These are phyloP conservation scores for Amanita rubescens DNA, from an alignment of 768 basidiomycete species.

Conservation along the genomic window DNA sequence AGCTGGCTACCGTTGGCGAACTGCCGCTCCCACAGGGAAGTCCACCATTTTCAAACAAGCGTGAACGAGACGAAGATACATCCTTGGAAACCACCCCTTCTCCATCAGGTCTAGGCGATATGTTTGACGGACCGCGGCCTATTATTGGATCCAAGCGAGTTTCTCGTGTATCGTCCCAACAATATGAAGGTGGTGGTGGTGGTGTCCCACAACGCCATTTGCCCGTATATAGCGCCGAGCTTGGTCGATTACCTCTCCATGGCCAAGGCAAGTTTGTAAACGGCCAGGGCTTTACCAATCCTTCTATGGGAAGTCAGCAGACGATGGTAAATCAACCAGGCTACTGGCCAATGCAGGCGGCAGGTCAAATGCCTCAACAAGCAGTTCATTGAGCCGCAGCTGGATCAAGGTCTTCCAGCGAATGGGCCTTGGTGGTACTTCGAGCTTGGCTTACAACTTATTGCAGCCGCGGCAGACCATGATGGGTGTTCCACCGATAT, in stretches of 20 bases:
- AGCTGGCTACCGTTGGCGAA: conserved; percentile 65
- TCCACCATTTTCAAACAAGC: conserved; percentile 46
- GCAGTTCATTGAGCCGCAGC: background rate
- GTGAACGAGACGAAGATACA: conserved; percentile 54
- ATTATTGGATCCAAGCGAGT: conserved; percentile 7
- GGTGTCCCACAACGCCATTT: conserved; percentile 19
- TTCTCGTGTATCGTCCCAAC: background rate
- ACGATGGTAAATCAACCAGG: background rate
- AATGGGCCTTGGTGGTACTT: background rate
- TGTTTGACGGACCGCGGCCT: background rate
- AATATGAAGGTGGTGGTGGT: background rate
- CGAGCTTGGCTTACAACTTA: background rate
- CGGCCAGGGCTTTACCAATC: conserved; percentile 5
- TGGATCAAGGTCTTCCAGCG: background rate
- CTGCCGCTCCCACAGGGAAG: conserved; percentile 56
- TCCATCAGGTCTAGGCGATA: conserved; percentile 7
- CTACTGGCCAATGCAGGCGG: background rate
- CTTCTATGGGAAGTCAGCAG: conserved; percentile 5
- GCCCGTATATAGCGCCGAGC: conserved; percentile 55
- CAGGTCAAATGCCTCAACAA: background rate
- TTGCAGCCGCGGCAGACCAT: background rate
- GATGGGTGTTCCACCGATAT: background rate
- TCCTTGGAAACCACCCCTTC: background rate
- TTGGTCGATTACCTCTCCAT: conserved; percentile 45
- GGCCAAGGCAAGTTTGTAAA: conserved; percentile 21